Evolutionary conservation across 352 stramenopile species (phyloP), one percentile per base, ranked within the genome.

Genomic region (Aphanomyces astaci): DNA sequence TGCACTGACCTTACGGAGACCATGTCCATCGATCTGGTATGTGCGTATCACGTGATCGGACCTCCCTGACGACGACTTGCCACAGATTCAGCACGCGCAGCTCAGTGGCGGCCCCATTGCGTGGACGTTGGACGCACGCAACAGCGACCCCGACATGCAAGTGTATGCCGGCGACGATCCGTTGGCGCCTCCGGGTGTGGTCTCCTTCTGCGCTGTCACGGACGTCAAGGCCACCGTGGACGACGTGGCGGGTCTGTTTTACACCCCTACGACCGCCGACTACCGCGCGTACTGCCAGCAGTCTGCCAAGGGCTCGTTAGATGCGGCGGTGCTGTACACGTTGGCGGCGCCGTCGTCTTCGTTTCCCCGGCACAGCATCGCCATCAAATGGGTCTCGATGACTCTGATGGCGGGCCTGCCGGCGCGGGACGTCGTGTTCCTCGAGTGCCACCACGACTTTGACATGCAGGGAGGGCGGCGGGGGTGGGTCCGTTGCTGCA

Each of bases 341-440:
- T 74, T 94, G 11, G 84, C 82, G 3, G 65, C 63, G 4, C 85
- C 82, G 0, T 87, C 85, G 0, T 46, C 53, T 2, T 81, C 88
- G 4, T 89, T 91, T 66, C 86, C 86, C 4, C 86, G 88, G 48
- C 82, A 94, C 64, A 89, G 81, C 48, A 82, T 92, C 11, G 82
- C 73, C 1, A 80, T 90, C 69, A 94, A 94, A 71, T 94, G 86
- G 86, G 84, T 79, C 1, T 82, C 84, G 2, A 71, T 91, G 31
- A 78, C 88, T 60, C 89, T 85, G 4, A 80, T 82, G 56, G 89
- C 88, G 72, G 71, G 90, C n/a, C 78, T 81, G 33, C 82, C 88
- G 82, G 79, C 87, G 55, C 60, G 60, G 3, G 60, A 66, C 48
- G 24, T 17, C 36, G 60, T 66, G 24, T 66, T 56, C 28, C 7